Conservation (phyloP, 192 early-diverging fungal species). For the Coemansia sp. region DNA sequence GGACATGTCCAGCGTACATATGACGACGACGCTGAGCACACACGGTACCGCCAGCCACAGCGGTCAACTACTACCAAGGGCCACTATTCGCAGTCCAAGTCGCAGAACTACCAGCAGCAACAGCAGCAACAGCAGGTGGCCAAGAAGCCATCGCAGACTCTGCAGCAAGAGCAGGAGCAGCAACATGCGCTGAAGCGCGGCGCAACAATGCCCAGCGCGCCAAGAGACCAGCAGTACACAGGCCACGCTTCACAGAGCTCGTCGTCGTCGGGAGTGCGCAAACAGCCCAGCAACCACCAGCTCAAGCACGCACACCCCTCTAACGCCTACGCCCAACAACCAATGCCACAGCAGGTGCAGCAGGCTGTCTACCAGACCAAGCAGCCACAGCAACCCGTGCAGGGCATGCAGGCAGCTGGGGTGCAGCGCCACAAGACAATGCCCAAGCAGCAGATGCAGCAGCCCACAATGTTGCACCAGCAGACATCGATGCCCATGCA, state of each 20-base stretch:
- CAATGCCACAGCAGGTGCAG: slow-evolving; percentile 17
- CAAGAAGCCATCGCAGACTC: slow-evolving; percentile 23
- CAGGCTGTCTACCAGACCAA: slow-evolving; percentile 31
- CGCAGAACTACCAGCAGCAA: slow-evolving; percentile 28
- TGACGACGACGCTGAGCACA: slow-evolving; percentile 48
- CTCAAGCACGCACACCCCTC: slow-evolving; percentile 32
- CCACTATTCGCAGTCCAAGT: slow-evolving; percentile 33
- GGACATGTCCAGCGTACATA: slow-evolving; percentile 37
- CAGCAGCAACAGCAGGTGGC: slow-evolving; percentile 25
- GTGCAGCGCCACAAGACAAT: slow-evolving; percentile 45
- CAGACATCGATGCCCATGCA: slow-evolving; percentile 27
- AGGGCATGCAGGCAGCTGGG: slow-evolving; percentile 18
- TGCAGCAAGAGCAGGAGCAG: slow-evolving; percentile 40
- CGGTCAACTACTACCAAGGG: slow-evolving; percentile 36
- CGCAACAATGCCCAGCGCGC: slow-evolving; percentile 30
- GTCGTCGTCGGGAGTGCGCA: slow-evolving; percentile 17
- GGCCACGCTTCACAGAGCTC: slow-evolving; percentile 15
- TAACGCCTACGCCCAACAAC: slow-evolving; percentile 38
- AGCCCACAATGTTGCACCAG: slow-evolving; percentile 17
- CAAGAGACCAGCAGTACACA: slow-evolving; percentile 14
- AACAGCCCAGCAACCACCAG: slow-evolving; percentile 52
- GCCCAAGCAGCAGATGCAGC: slow-evolving; percentile 20
- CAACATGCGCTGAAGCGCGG: slow-evolving; percentile 46
- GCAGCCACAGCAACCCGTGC: slow-evolving; percentile 20
- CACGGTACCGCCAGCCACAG: slow-evolving; percentile 48